Conservation (phyloP, 352 stramenopile genomes). For the Vaucheria bursata region DNA sequence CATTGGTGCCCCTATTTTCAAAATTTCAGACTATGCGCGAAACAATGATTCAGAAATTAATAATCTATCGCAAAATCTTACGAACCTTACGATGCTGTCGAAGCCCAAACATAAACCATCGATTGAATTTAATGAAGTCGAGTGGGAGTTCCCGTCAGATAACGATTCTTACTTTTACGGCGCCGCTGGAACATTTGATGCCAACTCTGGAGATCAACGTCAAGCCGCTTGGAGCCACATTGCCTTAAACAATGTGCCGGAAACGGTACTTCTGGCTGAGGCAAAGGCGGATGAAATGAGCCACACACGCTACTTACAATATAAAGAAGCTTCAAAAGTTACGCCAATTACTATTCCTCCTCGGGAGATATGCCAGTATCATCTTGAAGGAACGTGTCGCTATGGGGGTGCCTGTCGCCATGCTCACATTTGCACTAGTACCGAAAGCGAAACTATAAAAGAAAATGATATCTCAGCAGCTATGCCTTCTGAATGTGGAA, state of each 20-base stretch:
- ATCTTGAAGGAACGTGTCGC: constrained; percentile 9
- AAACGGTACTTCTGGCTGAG: not conserved
- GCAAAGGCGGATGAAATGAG: not conserved
- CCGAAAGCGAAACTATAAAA: constrained; percentile 13
- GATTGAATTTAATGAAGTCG: too few species aligned
- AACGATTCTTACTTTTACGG: constrained; percentile 1
- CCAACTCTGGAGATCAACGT: not conserved
- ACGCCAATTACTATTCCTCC: not conserved
- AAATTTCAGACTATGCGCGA: not conserved
- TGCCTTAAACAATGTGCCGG: not conserved
- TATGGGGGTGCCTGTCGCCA: constrained; percentile 15
- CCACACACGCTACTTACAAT: too few species aligned
- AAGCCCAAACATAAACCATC: not conserved
- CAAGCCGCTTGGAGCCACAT: not conserved
- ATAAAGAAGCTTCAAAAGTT: not conserved
- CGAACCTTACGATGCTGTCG: not conserved
- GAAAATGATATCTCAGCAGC: constrained; percentile 14
- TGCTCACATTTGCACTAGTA: constrained; percentile 5
- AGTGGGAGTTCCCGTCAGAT: constrained; percentile 9
- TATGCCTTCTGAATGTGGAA: constrained; percentile 12
- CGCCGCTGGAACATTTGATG: not conserved
- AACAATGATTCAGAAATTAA: not conserved
- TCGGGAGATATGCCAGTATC: constrained; percentile 13
- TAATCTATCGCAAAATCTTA: not conserved
- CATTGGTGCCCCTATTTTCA: not conserved